Evolutionary conservation across 345 rosid species (phyloP).

Genomic region (Hibiscus trionum): DNA sequence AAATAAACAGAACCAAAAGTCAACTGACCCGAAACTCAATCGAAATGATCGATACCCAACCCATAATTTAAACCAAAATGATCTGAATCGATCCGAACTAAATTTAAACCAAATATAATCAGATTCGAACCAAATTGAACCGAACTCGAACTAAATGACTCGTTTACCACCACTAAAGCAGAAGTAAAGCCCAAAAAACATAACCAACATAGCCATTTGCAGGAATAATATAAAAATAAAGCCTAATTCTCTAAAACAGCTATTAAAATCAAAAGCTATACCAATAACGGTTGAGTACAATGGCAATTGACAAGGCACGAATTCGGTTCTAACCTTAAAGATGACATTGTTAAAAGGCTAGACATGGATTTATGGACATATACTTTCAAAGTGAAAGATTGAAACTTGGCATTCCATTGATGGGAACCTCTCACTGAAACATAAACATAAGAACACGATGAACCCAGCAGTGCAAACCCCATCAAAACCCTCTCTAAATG

Average conservation of each 20-base stretch:
- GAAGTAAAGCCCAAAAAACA: not conserved
- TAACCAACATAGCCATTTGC: not conserved
- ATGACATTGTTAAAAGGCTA: too few species aligned
- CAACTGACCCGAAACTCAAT: too few species aligned
- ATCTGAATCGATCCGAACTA: too few species aligned
- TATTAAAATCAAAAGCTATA: not conserved
- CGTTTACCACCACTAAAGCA: too few species aligned
- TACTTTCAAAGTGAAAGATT: conserved; percentile 16
- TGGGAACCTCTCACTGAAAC: conserved; percentile 18
- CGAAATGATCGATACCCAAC: too few species aligned
- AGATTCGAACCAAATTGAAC: not conserved
- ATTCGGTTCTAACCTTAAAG: too few species aligned
- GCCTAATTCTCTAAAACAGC: not conserved
- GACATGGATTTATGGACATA: too few species aligned
- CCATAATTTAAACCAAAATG: too few species aligned
- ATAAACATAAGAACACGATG: conserved; percentile 28
- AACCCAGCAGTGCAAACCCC: conserved; percentile 33
- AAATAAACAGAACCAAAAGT: too few species aligned
- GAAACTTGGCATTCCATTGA: conserved; percentile 19
- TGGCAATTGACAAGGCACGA: too few species aligned
- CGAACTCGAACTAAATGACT: not conserved
- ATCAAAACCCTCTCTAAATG: conserved; percentile 24
- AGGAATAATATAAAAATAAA: not conserved
- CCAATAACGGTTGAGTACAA: too few species aligned
- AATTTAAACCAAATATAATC: too few species aligned